phyloP scores from a whole-genome alignment of 2,329 filamentous ascomycete species.

The Magnaporthiopsis incrustans region DNA sequence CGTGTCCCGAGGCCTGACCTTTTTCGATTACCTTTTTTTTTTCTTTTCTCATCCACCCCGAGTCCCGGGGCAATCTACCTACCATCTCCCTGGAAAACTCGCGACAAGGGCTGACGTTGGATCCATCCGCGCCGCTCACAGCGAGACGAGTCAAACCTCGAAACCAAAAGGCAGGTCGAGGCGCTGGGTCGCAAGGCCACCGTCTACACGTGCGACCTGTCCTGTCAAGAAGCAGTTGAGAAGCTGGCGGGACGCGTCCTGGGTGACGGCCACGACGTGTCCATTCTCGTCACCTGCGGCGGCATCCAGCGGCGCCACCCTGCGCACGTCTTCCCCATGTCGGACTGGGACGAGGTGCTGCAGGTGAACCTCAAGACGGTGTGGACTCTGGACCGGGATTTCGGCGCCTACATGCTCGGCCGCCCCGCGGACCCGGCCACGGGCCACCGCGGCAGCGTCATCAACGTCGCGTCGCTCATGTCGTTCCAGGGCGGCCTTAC shows the following conservation, averaged over 20 bases:
- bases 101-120: neutral
- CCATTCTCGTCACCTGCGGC: constrained; percentile 58
- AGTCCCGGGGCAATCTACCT: too few species aligned
- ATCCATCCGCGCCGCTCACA: neutral
- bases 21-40: too few species aligned
- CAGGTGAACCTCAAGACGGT: constrained; percentile 59
- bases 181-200: constrained; percentile 9
- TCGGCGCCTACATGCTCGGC: constrained; percentile 53
- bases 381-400: constrained; percentile 53
- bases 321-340: constrained; percentile 52
- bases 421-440: constrained; percentile 18
- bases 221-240: constrained; percentile 8
- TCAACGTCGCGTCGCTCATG: constrained; percentile 57
- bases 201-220: constrained; percentile 17
- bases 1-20: neutral
- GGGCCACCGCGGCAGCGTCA: constrained; percentile 45
- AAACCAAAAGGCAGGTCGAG: constrained; percentile 9
- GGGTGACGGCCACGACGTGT: constrained; percentile 25
- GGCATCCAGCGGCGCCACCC: constrained; percentile 60
- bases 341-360: constrained; percentile 49
- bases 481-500: constrained; percentile 63
- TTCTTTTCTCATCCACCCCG: too few species aligned
- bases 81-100: too few species aligned
- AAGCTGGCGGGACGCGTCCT: constrained; percentile 11
- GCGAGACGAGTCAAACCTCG: constrained; percentile 7